Evolutionary conservation across 768 basidiomycete species (phyloP), one percentile per base, ranked within the genome.

Genomic region (Tricholomella constricta): DNA sequence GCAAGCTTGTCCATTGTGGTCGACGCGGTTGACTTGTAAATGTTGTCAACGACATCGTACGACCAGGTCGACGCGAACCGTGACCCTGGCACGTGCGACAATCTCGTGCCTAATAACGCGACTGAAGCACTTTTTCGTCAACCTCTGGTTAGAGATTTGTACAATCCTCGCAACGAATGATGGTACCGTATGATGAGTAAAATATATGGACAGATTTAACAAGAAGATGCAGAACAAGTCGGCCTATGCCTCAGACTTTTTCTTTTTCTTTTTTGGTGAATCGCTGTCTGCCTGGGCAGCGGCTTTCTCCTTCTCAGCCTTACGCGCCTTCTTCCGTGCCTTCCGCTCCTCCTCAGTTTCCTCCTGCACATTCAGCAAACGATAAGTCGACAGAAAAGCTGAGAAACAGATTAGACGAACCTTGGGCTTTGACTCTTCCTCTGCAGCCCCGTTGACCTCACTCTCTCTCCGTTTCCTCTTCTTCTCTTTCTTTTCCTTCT

Each of bases 281-380:
- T 73, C 77, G 15, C 73, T 74, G 17, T 69, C 72, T 25, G 72
- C 69, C 31, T 72, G 69, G 12, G 76, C 78, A 3, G 69, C 73
- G 12, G 77, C 78, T 19, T 79, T 78, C 34, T 82, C 82, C 69
- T 92, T 92, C 65, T 86, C 87, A 14, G 87, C 91, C 67, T 90
- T 91, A 59, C 77, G 76, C 2, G 86, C 88, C 73, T 86, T 86
- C 71, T 85, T 91, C 65, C 76, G 79, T 31, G 86, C 89, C 71
- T 92, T 94, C 54, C 83, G 81, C 69, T 94, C 89, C 56, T 87
- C 89, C 69, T 91, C 88, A 25, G 89, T 89, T 74, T 94, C 91
- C 45, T 77, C 82, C 63, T 83, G 44, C 6, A 36, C 15, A 52
- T 31, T 23, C 36, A 20, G 60, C 38, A 57, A 52, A n/a, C 20